phyloP scores from a whole-genome alignment of 2,329 filamentous ascomycete species.

The Aureobasidium sp. region DNA sequence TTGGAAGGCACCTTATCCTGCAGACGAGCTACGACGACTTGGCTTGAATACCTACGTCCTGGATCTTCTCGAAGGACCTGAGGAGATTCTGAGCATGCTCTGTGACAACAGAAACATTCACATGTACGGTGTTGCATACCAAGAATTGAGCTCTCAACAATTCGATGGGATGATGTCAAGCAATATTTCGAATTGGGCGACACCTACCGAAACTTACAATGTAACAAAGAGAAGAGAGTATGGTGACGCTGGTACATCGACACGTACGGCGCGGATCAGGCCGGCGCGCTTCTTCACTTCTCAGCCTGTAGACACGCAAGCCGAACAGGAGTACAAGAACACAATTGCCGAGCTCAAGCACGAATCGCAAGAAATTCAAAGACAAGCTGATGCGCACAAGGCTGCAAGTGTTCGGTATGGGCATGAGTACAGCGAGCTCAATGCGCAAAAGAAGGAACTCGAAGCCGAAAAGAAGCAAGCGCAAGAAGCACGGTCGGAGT shows the following conservation, averaged over 20 bases:
- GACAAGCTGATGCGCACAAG: slow-evolving; percentile 27
- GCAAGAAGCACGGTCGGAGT: slow-evolving; percentile 57
- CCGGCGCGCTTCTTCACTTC: slow-evolving; percentile 67
- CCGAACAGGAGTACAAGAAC: slow-evolving; percentile 54
- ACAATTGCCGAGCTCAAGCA: slow-evolving; percentile 39
- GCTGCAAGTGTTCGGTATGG: slow-evolving; percentile 18
- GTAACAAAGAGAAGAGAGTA: slow-evolving; percentile 73
- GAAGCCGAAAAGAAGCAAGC: slow-evolving; percentile 58
- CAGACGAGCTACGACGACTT: slow-evolving; percentile 47
- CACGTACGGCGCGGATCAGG: slow-evolving; percentile 54
- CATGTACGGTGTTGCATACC: slow-evolving; percentile 56
- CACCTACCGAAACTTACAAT: slow-evolving; percentile 55
- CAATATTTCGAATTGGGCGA: slow-evolving; percentile 61
- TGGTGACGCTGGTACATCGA: slow-evolving; percentile 64
- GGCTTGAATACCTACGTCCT: slow-evolving; percentile 76
- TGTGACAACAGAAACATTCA: slow-evolving; percentile 67
- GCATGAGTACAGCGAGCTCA: slow-evolving; percentile 23
- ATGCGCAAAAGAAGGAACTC: slow-evolving; percentile 30
- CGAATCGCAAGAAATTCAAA: slow-evolving; percentile 33
- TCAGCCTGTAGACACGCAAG: slow-evolving; percentile 62
- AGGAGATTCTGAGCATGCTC: slow-evolving; percentile 78
- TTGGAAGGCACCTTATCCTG: slow-evolving; percentile 50
- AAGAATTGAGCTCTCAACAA: slow-evolving; percentile 58
- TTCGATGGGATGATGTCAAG: slow-evolving; percentile 57
- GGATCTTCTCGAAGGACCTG: slow-evolving; percentile 73